Percentiles rank a stretch among this genome's conserved stretches.
These are phyloP conservation scores for Paramecium tetraurelia DNA, from an alignment of 73 alveolate species.

Conservation along the genomic window DNA sequence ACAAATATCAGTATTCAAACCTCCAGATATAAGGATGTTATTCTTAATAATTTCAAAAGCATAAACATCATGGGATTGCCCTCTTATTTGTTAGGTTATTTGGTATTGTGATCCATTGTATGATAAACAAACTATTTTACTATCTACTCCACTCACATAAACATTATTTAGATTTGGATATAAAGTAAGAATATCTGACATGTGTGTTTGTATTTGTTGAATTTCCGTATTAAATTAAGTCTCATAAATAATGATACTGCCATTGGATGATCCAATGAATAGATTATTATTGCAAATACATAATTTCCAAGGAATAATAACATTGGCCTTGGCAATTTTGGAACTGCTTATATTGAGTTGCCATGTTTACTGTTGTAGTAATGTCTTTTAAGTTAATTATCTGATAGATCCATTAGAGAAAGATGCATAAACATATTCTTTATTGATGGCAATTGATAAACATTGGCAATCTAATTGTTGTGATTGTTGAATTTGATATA, in stretches of 20 bases:
- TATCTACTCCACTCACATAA: neutral
- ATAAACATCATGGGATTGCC: conserved; percentile 27
- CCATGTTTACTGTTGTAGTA: neutral
- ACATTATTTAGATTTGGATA: neutral
- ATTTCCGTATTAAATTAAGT: conserved; percentile 12
- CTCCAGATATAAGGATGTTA: neutral
- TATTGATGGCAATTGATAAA: neutral
- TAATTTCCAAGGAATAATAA: conserved; percentile 14
- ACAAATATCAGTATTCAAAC: conserved; percentile 30
- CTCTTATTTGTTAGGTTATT: neutral
- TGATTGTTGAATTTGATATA: neutral
- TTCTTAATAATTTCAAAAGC: neutral
- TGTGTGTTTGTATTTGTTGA: neutral
- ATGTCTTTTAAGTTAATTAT: neutral
- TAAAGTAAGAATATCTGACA: neutral
- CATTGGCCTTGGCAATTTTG: neutral
- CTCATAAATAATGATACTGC: neutral
- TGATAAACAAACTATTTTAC: neutral
- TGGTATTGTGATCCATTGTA: neutral
- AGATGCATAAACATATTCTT: neutral
- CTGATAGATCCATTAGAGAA: conserved; percentile 41
- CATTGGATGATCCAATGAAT: conserved; percentile 1
- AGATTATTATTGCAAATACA: neutral
- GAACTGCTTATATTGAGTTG: neutral
- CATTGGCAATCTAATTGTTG: neutral